Conservation (phyloP, 768 basidiomycete species). For the Mycena olivaceomarginata region DNA sequence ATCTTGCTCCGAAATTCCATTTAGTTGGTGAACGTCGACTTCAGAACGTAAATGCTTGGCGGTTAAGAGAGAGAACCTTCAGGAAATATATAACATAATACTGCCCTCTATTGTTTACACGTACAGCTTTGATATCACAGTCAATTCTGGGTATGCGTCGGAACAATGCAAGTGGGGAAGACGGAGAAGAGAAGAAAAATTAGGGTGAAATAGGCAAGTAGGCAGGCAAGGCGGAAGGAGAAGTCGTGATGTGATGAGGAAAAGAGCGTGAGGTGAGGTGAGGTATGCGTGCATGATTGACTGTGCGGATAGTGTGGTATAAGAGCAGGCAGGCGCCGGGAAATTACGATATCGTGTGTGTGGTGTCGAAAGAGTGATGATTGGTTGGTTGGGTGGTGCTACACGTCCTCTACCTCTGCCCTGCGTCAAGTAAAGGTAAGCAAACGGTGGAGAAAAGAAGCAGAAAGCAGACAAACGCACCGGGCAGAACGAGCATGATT, state of each 20-base stretch:
- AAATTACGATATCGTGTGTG: slow-evolving; percentile 43
- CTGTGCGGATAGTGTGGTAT: slow-evolving; percentile 37
- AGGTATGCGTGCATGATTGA: slow-evolving; percentile 29
- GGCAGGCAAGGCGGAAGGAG: not conserved
- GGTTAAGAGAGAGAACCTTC: not conserved
- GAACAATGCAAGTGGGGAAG: slow-evolving; percentile 41
- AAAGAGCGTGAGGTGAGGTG: slow-evolving; percentile 45
- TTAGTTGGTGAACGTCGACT: too few relatives aligned
- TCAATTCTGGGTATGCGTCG: slow-evolving; percentile 48
- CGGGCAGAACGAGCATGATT: slow-evolving; percentile 40
- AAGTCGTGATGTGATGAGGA: slow-evolving; percentile 25
- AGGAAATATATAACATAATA: slow-evolving; percentile 41
- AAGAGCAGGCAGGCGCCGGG: slow-evolving; percentile 27
- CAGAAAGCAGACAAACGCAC: slow-evolving; percentile 16
- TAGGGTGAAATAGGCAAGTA: slow-evolving; percentile 26
- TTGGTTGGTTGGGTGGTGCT: slow-evolving; percentile 34
- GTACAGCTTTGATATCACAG: slow-evolving; percentile 45
- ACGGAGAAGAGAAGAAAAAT: slow-evolving; percentile 9
- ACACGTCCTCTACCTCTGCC: slow-evolving; percentile 42
- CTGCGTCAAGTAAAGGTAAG: not conserved
- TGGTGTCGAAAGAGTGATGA: slow-evolving; percentile 45
- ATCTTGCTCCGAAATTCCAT: too few relatives aligned
- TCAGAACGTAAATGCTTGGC: not conserved
- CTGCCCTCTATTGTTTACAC: slow-evolving; percentile 46
- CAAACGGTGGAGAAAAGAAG: not conserved